phyloP scores from a whole-genome alignment of 305 asterid species.

The Fraxinus greggii region DNA sequence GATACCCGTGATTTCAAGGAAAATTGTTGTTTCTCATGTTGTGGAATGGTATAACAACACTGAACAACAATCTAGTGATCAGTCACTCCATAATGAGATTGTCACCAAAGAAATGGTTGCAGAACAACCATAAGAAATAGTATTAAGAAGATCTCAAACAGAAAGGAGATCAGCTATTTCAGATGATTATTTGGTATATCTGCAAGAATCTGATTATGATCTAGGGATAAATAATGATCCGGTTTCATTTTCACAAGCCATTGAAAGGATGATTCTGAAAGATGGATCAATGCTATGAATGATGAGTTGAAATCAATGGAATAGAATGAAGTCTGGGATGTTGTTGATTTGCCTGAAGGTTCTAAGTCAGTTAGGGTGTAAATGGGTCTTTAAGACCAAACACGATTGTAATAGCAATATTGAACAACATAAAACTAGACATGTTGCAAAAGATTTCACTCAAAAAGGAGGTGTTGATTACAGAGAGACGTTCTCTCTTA shows the following conservation, averaged over 20 bases:
- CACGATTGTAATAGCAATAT: background rate
- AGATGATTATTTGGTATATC: background rate
- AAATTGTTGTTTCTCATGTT: background rate
- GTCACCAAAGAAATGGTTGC: background rate
- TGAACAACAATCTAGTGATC: background rate
- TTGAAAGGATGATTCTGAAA: background rate
- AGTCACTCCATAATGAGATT: background rate
- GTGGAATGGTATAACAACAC: too few species aligned
- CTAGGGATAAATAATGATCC: background rate
- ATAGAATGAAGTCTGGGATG: background rate
- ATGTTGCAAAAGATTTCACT: background rate
- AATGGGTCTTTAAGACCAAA: background rate
- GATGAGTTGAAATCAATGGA: background rate
- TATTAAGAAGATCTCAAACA: background rate
- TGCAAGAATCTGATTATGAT: background rate
- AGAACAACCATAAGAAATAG: background rate
- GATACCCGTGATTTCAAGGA: background rate
- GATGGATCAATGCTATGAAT: background rate
- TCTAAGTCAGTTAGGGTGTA: background rate
- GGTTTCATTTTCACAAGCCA: background rate
- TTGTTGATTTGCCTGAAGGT: background rate
- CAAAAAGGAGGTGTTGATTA: background rate
- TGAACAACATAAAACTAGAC: background rate
- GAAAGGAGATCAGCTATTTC: background rate
- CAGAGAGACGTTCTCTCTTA: background rate